These are phyloP conservation scores for Fraxinus sp. DNA, from an alignment of 305 asterid genomes.

Conservation along the genomic window DNA sequence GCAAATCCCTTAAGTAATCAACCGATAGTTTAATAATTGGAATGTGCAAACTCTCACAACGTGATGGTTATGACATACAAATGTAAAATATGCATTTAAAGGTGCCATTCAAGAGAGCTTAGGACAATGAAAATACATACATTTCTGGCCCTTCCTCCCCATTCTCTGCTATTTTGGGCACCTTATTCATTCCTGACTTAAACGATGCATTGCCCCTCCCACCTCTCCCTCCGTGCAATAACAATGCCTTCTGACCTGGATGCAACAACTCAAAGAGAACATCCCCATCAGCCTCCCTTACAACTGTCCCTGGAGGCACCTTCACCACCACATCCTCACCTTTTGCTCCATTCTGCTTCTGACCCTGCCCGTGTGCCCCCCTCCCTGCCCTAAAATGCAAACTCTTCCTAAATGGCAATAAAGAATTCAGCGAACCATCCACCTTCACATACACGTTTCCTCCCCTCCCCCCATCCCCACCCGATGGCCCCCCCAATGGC, in stretches of 20 bases:
- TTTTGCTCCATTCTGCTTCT: conserved; percentile 68
- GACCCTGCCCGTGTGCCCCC: conserved; percentile 83
- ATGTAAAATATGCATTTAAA: background rate
- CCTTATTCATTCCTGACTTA: conserved; percentile 78
- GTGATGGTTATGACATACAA: background rate
- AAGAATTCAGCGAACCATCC: conserved; percentile 74
- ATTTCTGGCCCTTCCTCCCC: conserved; percentile 88
- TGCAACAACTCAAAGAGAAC: conserved; percentile 70
- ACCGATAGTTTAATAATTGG: background rate
- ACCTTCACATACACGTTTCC: conserved; percentile 81
- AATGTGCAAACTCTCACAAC: background rate
- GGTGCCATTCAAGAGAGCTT: background rate
- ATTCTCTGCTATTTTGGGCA: conserved; percentile 85
- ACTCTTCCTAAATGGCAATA: conserved; percentile 78
- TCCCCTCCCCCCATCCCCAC: conserved; percentile 97
- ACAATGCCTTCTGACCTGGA: conserved; percentile 75
- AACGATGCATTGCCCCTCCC: conserved; percentile 92
- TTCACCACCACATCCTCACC: conserved; percentile 75
- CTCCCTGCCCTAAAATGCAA: conserved; percentile 81
- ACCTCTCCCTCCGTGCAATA: conserved; percentile 87
- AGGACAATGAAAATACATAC: conserved; percentile 43
- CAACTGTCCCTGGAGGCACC: conserved; percentile 92
- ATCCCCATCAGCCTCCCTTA: conserved; percentile 64
- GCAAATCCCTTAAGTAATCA: background rate
- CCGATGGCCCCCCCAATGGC: conserved; percentile 92